Conservation (phyloP, 202 grass and related monocot species). For the Schoenoplectus triqueter region DNA sequence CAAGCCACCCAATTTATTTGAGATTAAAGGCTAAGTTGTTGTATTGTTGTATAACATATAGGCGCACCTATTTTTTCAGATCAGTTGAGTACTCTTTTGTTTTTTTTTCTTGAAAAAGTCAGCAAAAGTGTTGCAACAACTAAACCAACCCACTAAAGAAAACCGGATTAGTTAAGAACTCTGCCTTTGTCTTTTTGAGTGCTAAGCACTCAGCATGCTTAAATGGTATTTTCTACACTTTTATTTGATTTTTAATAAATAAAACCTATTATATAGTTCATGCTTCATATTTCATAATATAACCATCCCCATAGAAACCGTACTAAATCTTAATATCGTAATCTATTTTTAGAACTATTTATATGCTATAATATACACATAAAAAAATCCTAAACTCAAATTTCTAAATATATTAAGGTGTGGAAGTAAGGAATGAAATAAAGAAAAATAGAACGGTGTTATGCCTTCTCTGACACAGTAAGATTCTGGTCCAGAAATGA, state of each 20-base stretch:
- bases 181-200: neutral
- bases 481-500: neutral
- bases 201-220: too few species aligned
- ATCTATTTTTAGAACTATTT: neutral
- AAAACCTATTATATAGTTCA: neutral
- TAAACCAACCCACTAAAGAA: neutral
- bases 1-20: too few species aligned
- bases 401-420: neutral
- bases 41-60: neutral
- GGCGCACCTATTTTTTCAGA: conserved; percentile 12
- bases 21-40: too few species aligned
- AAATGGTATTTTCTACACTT: conserved; percentile 1
- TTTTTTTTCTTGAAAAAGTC: neutral
- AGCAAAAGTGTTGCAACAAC: neutral
- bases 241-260: neutral
- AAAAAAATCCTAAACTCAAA: neutral
- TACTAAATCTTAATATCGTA: neutral
- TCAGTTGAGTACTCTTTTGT: conserved; percentile 7
- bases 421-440: neutral
- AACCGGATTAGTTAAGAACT: neutral
- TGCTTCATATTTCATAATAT: neutral
- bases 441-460: neutral
- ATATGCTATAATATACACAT: too few species aligned
- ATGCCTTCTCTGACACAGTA: conserved; percentile 19
- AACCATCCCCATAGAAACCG: too few species aligned